Evolutionary conservation across 495 filamentous ascomycete genomes (phyloP).

Genomic region (Aspergillus sclerotiicarbonarius): DNA sequence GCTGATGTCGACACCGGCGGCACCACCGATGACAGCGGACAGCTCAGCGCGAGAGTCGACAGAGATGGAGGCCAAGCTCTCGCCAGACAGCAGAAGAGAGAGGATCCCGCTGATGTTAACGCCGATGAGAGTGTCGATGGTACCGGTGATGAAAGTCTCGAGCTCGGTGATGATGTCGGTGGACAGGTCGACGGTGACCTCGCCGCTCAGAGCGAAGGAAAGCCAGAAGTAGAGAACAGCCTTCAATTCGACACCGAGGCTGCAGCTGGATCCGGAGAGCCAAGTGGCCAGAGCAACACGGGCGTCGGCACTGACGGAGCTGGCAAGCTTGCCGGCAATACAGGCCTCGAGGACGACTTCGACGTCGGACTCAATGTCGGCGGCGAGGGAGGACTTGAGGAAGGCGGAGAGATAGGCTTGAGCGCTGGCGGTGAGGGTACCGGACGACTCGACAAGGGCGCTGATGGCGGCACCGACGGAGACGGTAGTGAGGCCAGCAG

Average conservation of each 20-base stretch:
- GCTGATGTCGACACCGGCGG: conserved; percentile 31
- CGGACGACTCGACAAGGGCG: conserved; percentile 30
- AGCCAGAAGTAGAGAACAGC: conserved; percentile 43
- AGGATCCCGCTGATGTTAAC: conserved; percentile 37
- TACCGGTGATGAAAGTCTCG: conserved; percentile 29
- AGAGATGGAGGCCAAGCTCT: conserved; percentile 35
- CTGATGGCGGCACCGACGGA: conserved; percentile 39
- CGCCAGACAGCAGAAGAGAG: conserved; percentile 32
- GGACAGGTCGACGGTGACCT: conserved; percentile 30
- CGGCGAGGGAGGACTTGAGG: conserved; percentile 32
- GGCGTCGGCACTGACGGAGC: conserved; percentile 26
- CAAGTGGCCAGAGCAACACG: conserved; percentile 38
- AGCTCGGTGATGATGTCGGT: conserved; percentile 30
- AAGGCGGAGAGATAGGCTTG: conserved; percentile 37
- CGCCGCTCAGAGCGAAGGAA: conserved; percentile 28
- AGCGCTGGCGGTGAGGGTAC: conserved; percentile 30
- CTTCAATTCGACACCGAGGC: conserved; percentile 43
- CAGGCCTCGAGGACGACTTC: conserved; percentile 30
- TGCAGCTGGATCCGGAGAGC: conserved; percentile 38
- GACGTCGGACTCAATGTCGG: conserved; percentile 30
- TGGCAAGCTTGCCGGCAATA: conserved; percentile 33
- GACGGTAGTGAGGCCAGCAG: conserved; percentile 30
- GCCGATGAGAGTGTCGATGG: conserved; percentile 29
- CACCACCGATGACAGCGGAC: conserved; percentile 40
- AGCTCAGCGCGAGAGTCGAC: conserved; percentile 39